Base-by-base conservation (phyloP, 345 rosid genomes). In the Pistacia integerrima region DNA sequence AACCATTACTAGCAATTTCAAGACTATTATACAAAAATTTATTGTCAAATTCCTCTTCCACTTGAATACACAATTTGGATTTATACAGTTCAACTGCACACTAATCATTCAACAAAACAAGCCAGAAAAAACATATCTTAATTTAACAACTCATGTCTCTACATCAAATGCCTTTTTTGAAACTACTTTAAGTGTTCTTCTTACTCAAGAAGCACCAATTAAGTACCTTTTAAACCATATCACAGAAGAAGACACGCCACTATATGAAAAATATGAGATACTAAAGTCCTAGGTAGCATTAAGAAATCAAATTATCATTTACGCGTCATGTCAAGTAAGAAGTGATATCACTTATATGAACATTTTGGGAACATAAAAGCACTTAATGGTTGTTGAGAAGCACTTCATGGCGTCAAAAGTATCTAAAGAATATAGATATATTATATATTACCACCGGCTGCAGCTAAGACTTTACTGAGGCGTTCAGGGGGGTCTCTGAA, bases 391-490 rank as follows among this genome's bases (percentile, higher is more conserved):
- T 22, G 20, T 44, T 67, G 16, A 11, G 7, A 67, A 67, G 57
- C 12, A 2, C 54, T 22, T 48, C 30, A 11, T 13, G 12, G 10
- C 17, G 57, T 12, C 5, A 12, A n/a, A 2, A 67, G 70, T 17
- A 64, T 25, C 11, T 10, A 8, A 5, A 5, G 20, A 38, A 38
- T 25, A 25, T 25, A 25, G 25, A 38, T 38, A 38, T 38, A 38
- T 38, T 38, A 38, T 38, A 46, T 28, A 46, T 57, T 92, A 95
- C 98, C 99, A 88, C 99, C 98, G 67, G 97, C 90, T 73, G 98
- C 92, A 48, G 99, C 98, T 12, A 96, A 94, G 73, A 96, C 93
- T 78, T 96, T 96, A 80, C 98, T 86, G 60, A 96, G 84, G 35
- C 98, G 92, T 82, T 93, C 94, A 44, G 97, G 88, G 4, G 76